Evolutionary conservation across 257 asterid genomes (phyloP).

Genomic region (Ocimum tenuiflorum): DNA sequence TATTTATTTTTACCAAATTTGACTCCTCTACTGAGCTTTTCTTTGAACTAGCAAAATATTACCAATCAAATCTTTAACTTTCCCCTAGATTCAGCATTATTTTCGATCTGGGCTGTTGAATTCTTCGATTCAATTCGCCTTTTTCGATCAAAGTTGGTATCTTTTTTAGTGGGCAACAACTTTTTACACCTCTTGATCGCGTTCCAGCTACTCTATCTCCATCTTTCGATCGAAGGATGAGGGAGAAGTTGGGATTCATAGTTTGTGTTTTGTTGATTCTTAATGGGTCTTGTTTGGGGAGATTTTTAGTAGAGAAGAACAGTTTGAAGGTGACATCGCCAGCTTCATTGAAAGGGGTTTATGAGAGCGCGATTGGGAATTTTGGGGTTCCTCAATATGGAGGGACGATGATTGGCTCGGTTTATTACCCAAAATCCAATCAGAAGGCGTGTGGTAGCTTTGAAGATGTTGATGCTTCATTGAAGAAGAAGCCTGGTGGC

Average conservation of each 20-base stretch:
- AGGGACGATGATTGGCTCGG: constrained; percentile 75
- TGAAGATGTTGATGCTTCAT: constrained; percentile 39
- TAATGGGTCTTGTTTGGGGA: constrained; percentile 50
- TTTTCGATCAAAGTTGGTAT: constrained; percentile 1
- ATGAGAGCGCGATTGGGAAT: constrained; percentile 94
- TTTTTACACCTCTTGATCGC: constrained; percentile 13
- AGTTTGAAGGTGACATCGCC: constrained; percentile 85
- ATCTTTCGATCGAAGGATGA: constrained; percentile 36
- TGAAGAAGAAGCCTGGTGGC: constrained; percentile 70
- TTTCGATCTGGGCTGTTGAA: constrained; percentile 19
- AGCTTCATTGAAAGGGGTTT: constrained; percentile 48
- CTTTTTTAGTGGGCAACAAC: constrained; percentile 7
- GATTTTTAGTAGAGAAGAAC: constrained; percentile 94
- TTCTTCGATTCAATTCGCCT: constrained; percentile 3
- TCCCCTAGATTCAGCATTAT: constrained; percentile 16
- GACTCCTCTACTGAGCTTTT: constrained; percentile 14
- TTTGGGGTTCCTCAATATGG: constrained; percentile 96
- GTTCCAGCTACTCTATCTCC: neutral
- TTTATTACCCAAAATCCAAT: constrained; percentile 71
- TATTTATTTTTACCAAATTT: constrained; percentile 6
- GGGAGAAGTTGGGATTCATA: constrained; percentile 33
- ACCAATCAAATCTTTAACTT: neutral
- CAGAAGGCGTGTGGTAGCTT: constrained; percentile 63
- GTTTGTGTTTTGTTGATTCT: constrained; percentile 42
- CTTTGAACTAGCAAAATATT: neutral